These are phyloP conservation scores for Lipomyces orientalis DNA, from an alignment of 805 yeast species.

Conservation along the genomic window DNA sequence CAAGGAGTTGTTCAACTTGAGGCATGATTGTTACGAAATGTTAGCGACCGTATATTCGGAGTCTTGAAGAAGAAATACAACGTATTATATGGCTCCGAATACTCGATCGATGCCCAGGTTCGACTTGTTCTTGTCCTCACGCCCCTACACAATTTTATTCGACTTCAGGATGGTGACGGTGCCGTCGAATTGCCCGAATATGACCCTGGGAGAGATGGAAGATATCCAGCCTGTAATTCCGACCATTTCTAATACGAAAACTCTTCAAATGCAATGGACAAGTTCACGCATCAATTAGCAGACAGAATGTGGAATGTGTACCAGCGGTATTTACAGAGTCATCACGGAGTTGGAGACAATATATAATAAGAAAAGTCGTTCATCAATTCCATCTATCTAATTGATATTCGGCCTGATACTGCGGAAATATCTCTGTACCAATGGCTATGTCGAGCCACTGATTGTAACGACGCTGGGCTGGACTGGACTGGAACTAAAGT, in stretches of 20 bases:
- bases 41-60: background rate
- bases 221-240: background rate
- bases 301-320: too few species aligned
- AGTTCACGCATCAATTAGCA: too few species aligned
- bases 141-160: background rate
- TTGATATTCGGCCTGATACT: background rate
- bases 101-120: background rate
- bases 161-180: background rate
- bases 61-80: background rate
- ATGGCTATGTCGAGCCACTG: background rate
- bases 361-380: too few species aligned
- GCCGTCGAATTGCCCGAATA: background rate
- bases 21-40: background rate
- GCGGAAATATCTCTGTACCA: background rate
- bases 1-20: conserved; percentile 1
- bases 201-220: background rate
- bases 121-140: background rate
- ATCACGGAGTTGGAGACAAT: too few species aligned
- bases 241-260: background rate
- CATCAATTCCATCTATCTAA: too few species aligned
- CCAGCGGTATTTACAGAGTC: too few species aligned
- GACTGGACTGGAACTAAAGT: too few species aligned
- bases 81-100: background rate
- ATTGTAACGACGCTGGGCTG: too few species aligned
- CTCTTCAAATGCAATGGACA: too few species aligned